Percentiles rank a stretch among this genome's conserved stretches.
Evolutionary conservation across 768 basidiomycete genomes (phyloP).

Genomic region (Ramaria sp.): DNA sequence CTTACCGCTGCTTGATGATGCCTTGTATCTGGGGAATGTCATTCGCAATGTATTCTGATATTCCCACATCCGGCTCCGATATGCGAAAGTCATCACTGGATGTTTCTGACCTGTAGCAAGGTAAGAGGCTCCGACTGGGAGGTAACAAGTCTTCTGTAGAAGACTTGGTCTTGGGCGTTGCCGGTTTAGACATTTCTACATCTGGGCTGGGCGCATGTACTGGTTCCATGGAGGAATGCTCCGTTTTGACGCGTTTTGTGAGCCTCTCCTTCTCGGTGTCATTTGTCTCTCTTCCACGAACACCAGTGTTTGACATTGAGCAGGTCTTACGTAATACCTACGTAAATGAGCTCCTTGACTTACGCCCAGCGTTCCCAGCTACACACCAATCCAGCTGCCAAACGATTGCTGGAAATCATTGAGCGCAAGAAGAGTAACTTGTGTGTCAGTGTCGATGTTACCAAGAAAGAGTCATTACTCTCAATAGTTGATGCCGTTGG

Average conservation of each 20-base stretch:
- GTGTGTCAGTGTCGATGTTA: slow-evolving; percentile 93
- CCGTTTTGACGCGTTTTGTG: slow-evolving; percentile 29
- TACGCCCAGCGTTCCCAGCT: slow-evolving; percentile 52
- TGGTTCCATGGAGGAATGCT: slow-evolving; percentile 10
- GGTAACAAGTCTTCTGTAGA: slow-evolving; percentile 34
- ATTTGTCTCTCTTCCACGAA: neutral
- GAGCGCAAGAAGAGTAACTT: slow-evolving; percentile 85
- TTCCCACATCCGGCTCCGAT: slow-evolving; percentile 77
- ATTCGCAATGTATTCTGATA: slow-evolving; percentile 72
- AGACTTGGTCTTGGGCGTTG: too few species aligned
- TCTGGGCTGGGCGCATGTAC: neutral
- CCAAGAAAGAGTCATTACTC: slow-evolving; percentile 65
- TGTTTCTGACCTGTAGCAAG: slow-evolving; percentile 12
- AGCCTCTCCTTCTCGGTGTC: slow-evolving; percentile 16
- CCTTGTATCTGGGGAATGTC: slow-evolving; percentile 69
- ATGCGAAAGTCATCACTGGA: slow-evolving; percentile 47
- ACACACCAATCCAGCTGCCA: slow-evolving; percentile 69
- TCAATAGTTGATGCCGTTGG: slow-evolving; percentile 83
- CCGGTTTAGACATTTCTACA: neutral
- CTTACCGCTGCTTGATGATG: slow-evolving; percentile 94
- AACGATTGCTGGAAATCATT: slow-evolving; percentile 67
- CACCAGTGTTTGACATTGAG: neutral
- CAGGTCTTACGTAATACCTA: neutral
- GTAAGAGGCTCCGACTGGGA: slow-evolving; percentile 35
- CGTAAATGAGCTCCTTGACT: slow-evolving; percentile 20